These are phyloP conservation scores for Dendrobium officinale DNA, from an alignment of 106 monocot species.

Conservation along the genomic window DNA sequence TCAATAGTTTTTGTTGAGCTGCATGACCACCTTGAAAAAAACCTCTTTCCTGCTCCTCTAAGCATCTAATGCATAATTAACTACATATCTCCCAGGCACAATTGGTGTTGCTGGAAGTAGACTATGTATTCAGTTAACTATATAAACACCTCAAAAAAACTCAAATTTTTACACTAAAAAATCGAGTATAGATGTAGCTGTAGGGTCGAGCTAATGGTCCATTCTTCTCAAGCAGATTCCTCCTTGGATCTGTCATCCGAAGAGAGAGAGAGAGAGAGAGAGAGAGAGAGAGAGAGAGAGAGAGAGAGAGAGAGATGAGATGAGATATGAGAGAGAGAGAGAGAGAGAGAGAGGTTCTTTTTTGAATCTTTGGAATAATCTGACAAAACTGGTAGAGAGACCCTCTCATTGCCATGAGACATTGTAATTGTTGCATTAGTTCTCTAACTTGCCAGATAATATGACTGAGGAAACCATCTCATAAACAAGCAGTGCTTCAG, in stretches of 20 bases:
- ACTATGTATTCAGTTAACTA: neutral
- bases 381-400: neutral
- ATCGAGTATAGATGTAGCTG: neutral
- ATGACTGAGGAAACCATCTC: constrained; percentile 38
- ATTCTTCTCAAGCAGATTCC: neutral
- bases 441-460: neutral
- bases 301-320: too few species aligned
- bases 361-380: neutral
- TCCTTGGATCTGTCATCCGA: neutral
- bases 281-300: too few species aligned
- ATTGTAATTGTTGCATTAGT: neutral
- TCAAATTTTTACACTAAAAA: neutral
- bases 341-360: too few species aligned
- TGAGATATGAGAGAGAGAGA: neutral
- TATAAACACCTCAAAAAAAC: neutral
- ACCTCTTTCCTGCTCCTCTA: too few species aligned
- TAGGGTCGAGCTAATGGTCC: neutral
- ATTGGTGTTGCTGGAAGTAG: neutral
- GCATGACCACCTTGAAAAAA: too few species aligned
- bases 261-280: neutral
- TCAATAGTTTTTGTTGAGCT: too few species aligned
- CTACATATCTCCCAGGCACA: neutral
- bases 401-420: neutral
- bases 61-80: too few species aligned
- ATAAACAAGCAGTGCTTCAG: constrained; percentile 41